phyloP scores from a whole-genome alignment of 2,329 filamentous ascomycete species.

The Cercospora zeae-maydis region DNA sequence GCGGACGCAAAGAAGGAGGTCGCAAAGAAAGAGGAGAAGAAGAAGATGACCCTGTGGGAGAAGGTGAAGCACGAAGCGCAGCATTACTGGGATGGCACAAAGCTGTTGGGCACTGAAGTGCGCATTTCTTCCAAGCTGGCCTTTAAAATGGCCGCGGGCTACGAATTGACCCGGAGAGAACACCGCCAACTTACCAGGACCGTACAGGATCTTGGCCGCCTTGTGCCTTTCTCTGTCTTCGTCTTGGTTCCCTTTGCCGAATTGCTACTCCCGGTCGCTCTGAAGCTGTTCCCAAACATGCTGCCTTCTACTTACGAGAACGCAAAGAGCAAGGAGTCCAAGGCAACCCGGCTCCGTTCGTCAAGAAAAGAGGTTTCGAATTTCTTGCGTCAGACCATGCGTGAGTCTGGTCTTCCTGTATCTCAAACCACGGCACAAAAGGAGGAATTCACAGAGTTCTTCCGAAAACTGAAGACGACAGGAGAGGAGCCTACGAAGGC shows the following conservation, averaged over 20 bases:
- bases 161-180: constrained; percentile 92
- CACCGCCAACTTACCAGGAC: constrained; percentile 88
- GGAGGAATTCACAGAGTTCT: constrained; percentile 94
- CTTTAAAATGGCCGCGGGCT: constrained; percentile 95
- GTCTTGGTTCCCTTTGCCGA: constrained; percentile 96
- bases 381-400: constrained; percentile 83
- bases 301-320: constrained; percentile 96
- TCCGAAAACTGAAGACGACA: constrained; percentile 88
- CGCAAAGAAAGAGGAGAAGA: constrained; percentile 66
- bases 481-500: constrained; percentile 83
- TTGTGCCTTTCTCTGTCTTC: constrained; percentile 96
- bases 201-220: constrained; percentile 84
- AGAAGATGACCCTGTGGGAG: constrained; percentile 84
- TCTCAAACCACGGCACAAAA: constrained; percentile 79
- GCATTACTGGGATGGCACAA: constrained; percentile 99
- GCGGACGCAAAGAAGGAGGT: constrained; percentile 54
- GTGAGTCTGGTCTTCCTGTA: constrained; percentile 88
- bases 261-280: constrained; percentile 80
- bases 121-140: constrained; percentile 88
- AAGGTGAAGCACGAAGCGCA: constrained; percentile 90
- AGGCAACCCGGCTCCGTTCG: constrained; percentile 73
- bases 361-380: constrained; percentile 90
- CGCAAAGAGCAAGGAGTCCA: constrained; percentile 83
- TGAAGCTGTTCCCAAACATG: constrained; percentile 95
- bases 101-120: constrained; percentile 86